A percentile compares a stretch with the other conserved stretches of the same genome.
These are phyloP conservation scores for Herpetospermum pedunculosum DNA, from an alignment of 306 rosid genomes.

Conservation along the genomic window DNA sequence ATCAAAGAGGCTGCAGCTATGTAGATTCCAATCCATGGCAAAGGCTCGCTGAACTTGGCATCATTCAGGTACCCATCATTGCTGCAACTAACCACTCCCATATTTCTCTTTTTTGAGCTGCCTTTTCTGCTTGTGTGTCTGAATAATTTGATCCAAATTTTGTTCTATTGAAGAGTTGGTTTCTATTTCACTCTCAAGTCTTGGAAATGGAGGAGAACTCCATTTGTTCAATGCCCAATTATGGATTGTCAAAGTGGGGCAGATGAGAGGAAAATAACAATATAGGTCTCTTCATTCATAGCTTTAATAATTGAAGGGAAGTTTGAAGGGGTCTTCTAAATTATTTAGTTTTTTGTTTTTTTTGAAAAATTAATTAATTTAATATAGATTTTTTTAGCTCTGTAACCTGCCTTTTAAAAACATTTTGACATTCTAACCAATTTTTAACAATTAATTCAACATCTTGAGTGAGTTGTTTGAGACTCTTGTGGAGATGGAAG, in stretches of 20 bases:
- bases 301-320: neutral
- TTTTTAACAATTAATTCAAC: neutral
- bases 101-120: conserved; percentile 11
- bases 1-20: conserved; percentile 60
- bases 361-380: too few species aligned
- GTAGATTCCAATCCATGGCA: conserved; percentile 92
- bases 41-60: conserved; percentile 52
- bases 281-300: neutral
- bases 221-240: too few species aligned
- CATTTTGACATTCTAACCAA: neutral
- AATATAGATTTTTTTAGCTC: neutral
- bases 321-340: neutral
- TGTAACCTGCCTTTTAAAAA: neutral
- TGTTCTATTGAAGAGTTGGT: neutral
- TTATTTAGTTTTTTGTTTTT: neutral
- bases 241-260: neutral
- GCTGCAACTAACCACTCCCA: conserved; percentile 44
- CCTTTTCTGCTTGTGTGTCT: neutral
- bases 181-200: neutral
- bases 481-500: neutral
- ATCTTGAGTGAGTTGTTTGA: neutral
- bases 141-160: neutral
- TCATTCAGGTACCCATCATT: conserved; percentile 40
- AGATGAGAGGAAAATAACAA: neutral
- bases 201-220: neutral